Percentiles rank a stretch among this genome's conserved stretches.
Evolutionary conservation across 1,284 basidiomycete species (phyloP).

Genomic region (Ceratobasidium sp.): DNA sequence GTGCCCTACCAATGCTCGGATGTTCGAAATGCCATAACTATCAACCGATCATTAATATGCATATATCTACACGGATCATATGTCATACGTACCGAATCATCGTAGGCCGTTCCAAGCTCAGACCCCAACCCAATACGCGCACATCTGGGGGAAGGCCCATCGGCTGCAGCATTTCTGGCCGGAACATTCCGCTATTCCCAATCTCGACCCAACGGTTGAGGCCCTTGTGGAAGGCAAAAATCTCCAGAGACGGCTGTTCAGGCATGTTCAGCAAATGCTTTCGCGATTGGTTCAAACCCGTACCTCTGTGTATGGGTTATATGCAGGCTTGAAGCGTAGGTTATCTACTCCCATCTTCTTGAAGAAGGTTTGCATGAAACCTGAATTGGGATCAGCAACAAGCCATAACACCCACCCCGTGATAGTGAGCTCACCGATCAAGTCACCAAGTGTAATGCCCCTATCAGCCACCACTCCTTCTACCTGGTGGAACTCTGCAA

Average conservation of each 20-base stretch:
- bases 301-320: conserved; percentile 95
- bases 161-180: conserved; percentile 98
- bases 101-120: conserved; percentile 94
- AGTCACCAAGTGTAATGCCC: conserved; percentile 90
- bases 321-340: conserved; percentile 96
- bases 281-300: conserved; percentile 29
- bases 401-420: background rate
- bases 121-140: conserved; percentile 96
- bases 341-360: conserved; percentile 95
- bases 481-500: conserved; percentile 99
- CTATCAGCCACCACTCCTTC: conserved; percentile 98
- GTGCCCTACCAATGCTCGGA: conserved; percentile 95
- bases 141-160: conserved; percentile 99
- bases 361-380: conserved; percentile 99
- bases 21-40: conserved; percentile 91
- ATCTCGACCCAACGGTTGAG: conserved; percentile 96
- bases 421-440: conserved; percentile 72
- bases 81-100: conserved; percentile 84
- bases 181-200: conserved; percentile 97
- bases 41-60: conserved; percentile 9
- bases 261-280: background rate
- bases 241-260: conserved; percentile 91
- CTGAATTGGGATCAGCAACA: conserved; percentile 53
- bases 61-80: background rate
- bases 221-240: conserved; percentile 97